Evolutionary conservation across 805 yeast genomes (phyloP), one percentile per base, ranked within the genome.

Genomic region (Yamadazyma ubonensis): DNA sequence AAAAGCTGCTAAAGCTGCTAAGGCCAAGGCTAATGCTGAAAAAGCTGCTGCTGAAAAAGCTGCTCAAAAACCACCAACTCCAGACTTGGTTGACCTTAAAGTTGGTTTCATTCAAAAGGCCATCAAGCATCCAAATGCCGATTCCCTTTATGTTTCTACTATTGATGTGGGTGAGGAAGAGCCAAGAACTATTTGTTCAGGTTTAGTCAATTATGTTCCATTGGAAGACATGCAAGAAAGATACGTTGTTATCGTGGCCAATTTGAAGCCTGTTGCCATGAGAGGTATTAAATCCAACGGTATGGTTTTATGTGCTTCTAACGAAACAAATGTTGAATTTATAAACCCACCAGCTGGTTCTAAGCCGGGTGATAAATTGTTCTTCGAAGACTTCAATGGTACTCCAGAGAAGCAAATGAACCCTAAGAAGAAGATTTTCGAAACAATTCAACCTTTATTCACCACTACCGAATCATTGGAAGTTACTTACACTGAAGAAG

Each of bases 401-500:
- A 81, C 78, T 40, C 98, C 99, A 50, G 95, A 89, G 67, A 79
- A 86, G 57, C 91, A 82, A 58, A 74, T 93, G 67, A 91, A 91
- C 71, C 98, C 99, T 55, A 93, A 93, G 83, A 93, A 93, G 85
- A 93, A 93, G 78, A 74, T 90, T 47, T 93, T 96, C 95, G 99
- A 93, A 76, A 77, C 90, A 38, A 73, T 86, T 49, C 99, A 93
- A 75, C 98, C 97, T 38, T 73, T 76, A 45, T 90, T 93, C 75
- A 71, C 91, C 42, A 91, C 98, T 21, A 79, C 73, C 50, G 93
- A 79, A 29, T 68, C 71, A 35, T 74, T 81, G 43, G 86, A 86
- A 58, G 96, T 91, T 30, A 75, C 86, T 46, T 91, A 78, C 75
- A 83, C 83, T 56, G 83, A 73, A 53, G 88, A 82, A 56, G 95